phyloP scores from a whole-genome alignment of 805 yeast species.

The Nakazawaea wyomingensis region DNA sequence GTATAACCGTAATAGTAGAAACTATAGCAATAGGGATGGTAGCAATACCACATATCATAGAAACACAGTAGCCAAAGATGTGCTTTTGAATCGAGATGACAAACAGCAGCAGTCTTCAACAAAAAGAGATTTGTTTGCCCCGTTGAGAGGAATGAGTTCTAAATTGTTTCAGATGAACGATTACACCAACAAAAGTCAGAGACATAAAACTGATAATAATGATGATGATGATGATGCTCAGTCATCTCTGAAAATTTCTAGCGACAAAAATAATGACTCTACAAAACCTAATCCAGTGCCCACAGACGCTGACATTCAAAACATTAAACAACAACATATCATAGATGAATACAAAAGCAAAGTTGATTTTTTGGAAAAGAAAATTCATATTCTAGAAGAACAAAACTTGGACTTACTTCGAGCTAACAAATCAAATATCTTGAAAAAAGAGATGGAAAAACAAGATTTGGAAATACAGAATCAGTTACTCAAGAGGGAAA shows the following conservation, averaged over 20 bases:
- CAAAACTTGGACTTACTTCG: constrained; percentile 3
- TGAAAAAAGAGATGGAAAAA: constrained; percentile 12
- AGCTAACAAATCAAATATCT: background rate
- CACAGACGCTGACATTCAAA: too few species aligned
- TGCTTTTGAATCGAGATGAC: background rate
- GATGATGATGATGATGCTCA: background rate
- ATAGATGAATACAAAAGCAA: background rate
- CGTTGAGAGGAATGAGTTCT: constrained; percentile 6
- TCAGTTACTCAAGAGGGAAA: constrained; percentile 6
- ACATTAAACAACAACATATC: background rate
- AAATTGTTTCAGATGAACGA: background rate
- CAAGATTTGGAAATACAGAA: constrained; percentile 11
- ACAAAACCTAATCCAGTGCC: background rate
- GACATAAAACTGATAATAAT: background rate
- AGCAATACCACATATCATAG: too few species aligned
- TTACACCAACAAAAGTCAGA: background rate
- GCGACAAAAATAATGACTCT: background rate
- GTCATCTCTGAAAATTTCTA: background rate
- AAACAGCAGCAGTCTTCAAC: background rate
- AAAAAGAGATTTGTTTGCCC: background rate
- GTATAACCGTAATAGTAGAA: background rate
- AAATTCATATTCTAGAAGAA: constrained; percentile 6
- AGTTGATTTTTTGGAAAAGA: background rate
- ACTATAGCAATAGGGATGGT: too few species aligned
- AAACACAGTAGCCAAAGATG: too few species aligned